Evolutionary conservation across 257 asterid genomes (phyloP).

Genomic region (Coffea canephora): DNA sequence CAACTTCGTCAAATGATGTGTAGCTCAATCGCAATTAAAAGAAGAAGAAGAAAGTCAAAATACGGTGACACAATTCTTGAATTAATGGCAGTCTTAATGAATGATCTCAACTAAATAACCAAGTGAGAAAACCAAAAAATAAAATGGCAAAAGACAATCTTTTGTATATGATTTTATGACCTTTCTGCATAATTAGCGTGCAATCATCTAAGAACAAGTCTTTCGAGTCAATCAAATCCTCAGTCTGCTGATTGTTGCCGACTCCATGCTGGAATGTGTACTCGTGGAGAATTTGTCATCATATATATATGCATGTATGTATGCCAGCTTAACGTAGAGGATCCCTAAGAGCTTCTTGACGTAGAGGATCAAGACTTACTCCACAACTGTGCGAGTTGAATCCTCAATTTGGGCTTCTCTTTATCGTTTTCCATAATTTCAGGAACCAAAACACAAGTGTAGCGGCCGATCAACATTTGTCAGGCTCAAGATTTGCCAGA

Average conservation of each 20-base stretch:
- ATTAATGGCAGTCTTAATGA: not conserved
- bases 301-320: too few species aligned
- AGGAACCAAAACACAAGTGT: not conserved
- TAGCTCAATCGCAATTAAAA: not conserved
- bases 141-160: not conserved
- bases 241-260: not conserved
- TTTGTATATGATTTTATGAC: not conserved
- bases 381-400: not conserved
- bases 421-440: constrained; percentile 14
- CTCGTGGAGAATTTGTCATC: not conserved
- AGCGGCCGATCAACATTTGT: constrained; percentile 13
- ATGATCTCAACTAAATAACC: not conserved
- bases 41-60: not conserved
- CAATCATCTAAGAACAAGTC: constrained; percentile 4
- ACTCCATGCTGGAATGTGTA: not conserved
- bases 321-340: not conserved
- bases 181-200: not conserved
- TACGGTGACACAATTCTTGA: not conserved
- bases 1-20: not conserved
- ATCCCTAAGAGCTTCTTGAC: not conserved
- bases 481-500: constrained; percentile 1
- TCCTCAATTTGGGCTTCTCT: not conserved
- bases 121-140: not conserved
- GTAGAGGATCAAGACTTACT: not conserved
- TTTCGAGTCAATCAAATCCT: not conserved